Conservation (phyloP, 306 rosid species). For the Casuarina glauca region DNA sequence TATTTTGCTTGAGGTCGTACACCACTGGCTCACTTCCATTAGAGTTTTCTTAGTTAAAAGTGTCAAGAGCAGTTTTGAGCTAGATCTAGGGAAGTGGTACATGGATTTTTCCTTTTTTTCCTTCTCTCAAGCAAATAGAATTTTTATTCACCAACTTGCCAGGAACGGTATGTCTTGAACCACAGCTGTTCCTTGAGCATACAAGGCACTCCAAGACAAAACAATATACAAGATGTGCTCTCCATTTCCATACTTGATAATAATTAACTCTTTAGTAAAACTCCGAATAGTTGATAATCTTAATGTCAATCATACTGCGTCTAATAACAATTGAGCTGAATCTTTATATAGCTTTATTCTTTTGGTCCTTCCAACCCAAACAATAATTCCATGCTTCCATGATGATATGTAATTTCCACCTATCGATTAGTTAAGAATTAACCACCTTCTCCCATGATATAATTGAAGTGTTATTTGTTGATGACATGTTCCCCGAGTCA, state of each 20-base stretch:
- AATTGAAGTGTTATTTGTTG: not conserved
- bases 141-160: not conserved
- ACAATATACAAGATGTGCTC: not conserved
- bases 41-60: not conserved
- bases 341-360: not conserved
- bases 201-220: not conserved
- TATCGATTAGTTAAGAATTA: not conserved
- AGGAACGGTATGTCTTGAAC: not conserved
- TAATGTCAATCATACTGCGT: not conserved
- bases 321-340: not conserved
- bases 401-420: not conserved
- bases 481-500: not conserved
- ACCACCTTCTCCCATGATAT: not conserved
- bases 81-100: not conserved
- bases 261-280: not conserved
- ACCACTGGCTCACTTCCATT: slow-evolving; percentile 1
- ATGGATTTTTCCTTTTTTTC: not conserved
- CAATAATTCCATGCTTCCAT: not conserved
- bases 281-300: not conserved
- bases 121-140: not conserved
- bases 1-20: not conserved
- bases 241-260: not conserved
- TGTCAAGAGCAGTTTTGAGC: not conserved
- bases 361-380: not conserved
- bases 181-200: not conserved